Evolutionary conservation across 2,329 filamentous ascomycete genomes (phyloP).

Genomic region (Fusarium equiseti): DNA sequence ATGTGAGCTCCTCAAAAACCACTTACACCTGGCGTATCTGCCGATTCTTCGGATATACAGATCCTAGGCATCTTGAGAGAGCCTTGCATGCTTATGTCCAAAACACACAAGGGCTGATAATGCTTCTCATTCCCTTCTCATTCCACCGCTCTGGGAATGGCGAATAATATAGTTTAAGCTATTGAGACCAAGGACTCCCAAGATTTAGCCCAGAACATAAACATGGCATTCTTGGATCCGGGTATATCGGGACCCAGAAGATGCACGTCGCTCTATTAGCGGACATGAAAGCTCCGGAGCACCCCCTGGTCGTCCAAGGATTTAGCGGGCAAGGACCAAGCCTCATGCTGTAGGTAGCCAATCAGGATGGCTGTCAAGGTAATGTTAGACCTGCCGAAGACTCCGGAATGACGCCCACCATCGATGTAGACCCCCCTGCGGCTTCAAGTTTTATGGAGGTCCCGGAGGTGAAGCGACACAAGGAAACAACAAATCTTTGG

Average conservation of each 20-base stretch:
- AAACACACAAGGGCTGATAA: neutral
- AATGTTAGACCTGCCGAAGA: constrained; percentile 37
- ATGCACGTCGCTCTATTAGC: constrained; percentile 31
- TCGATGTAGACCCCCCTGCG: constrained; percentile 13
- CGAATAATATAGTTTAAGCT: neutral
- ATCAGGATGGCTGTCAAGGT: constrained; percentile 17
- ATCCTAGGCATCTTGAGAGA: neutral
- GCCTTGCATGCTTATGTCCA: neutral
- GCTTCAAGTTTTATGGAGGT: constrained; percentile 3
- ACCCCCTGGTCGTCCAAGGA: constrained; percentile 9
- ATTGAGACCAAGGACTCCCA: neutral
- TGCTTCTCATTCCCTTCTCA: neutral
- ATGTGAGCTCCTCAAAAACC: neutral
- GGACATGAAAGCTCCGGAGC: constrained; percentile 30
- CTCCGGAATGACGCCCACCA: constrained; percentile 39
- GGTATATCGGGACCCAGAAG: constrained; percentile 23
- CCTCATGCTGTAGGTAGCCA: constrained; percentile 10
- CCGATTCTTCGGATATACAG: neutral
- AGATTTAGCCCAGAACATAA: neutral
- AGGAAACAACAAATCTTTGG: constrained; percentile 18
- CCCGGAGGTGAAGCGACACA: constrained; percentile 13
- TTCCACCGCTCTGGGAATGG: neutral
- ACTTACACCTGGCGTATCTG: neutral
- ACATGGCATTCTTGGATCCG: constrained; percentile 32
- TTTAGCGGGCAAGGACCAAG: constrained; percentile 15